phyloP scores from a whole-genome alignment of 768 basidiomycete species.

The Cyathus striatus region DNA sequence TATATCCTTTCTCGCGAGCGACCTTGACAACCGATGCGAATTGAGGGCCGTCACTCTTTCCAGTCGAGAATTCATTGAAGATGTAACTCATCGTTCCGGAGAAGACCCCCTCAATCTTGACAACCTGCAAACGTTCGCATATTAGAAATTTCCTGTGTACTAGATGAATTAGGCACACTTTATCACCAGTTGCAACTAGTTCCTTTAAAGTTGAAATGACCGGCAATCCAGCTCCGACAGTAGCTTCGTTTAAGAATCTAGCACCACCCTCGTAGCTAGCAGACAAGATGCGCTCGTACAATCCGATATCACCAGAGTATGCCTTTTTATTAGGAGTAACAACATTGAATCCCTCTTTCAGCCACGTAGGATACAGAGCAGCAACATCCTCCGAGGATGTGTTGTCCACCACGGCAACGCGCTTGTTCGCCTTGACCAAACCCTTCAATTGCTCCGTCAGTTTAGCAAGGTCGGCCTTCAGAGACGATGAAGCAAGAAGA shows the following conservation, averaged over 20 bases:
- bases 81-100: slow-evolving; percentile 98
- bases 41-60: slow-evolving; percentile 56
- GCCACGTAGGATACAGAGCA: slow-evolving; percentile 71
- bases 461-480: slow-evolving; percentile 42
- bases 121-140: slow-evolving; percentile 38
- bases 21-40: slow-evolving; percentile 89
- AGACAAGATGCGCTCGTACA: slow-evolving; percentile 66
- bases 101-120: slow-evolving; percentile 96
- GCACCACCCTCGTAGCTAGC: slow-evolving; percentile 57
- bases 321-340: slow-evolving; percentile 99
- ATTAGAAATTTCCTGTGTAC: background rate
- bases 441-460: slow-evolving; percentile 42
- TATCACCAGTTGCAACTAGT: slow-evolving; percentile 87
- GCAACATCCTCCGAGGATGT: slow-evolving; percentile 86
- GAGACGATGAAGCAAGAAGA: slow-evolving; percentile 28
- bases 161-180: slow-evolving; percentile 37
- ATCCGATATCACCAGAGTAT: slow-evolving; percentile 62
- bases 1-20: slow-evolving; percentile 93
- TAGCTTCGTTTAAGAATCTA: slow-evolving; percentile 81
- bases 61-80: slow-evolving; percentile 91
- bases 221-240: slow-evolving; percentile 94
- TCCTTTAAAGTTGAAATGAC: slow-evolving; percentile 91
- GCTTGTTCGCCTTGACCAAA: slow-evolving; percentile 40
- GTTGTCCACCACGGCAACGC: slow-evolving; percentile 82
- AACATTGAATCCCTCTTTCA: slow-evolving; percentile 75